Base-by-base conservation (phyloP, 805 yeast genomes). In the Yarrowia sp. region DNA sequence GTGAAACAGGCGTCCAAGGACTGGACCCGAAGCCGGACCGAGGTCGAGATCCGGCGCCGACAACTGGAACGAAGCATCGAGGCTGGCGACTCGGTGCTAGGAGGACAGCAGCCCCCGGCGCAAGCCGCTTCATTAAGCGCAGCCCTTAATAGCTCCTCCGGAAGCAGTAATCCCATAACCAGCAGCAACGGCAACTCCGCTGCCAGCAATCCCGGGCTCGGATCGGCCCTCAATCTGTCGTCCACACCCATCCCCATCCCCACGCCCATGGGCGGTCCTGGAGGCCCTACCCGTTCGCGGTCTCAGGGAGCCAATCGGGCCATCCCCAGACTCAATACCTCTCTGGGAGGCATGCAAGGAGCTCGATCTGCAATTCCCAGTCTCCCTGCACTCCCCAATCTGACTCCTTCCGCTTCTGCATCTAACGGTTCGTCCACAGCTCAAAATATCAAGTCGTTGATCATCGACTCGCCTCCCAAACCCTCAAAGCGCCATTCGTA, bases 1-100 rank as follows among this genome's bases (percentile, higher is more conserved):
- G 72, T 80, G 35, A 76, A 74, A 45, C 73, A 73, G 36, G 79
- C 80, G 0, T 73, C 78, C 41, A 74, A 74, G 63, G 81, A 78
- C 64, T 81, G 82, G 83, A 73, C 75, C 8, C 65, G 74, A 32
- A 78, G 77, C 67, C 75, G 83, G 12, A 71, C 79, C 0, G 83
- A 80, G 43, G 73, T 81, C 8, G 80, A 80, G 70, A 78, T 77
- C 19, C 70, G 72, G 10, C 72, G 83, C 3, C 72, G 82, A 8
- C 76, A 77, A 12, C 70, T 81, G 22, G 82, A 80, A 67, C 71
- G 77, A 35, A 73, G 77, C 19, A 73, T 71, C 14, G 70, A 66
- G 55, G 36, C 70, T 1, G 56, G 56, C 3, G 56, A 63, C 11
- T 48, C 55, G 40, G 19, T 55, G 12, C 38, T 48, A 0, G 40